Conservation (phyloP, 2,329 filamentous ascomycete genomes). For the Hypoxylon sp. region DNA sequence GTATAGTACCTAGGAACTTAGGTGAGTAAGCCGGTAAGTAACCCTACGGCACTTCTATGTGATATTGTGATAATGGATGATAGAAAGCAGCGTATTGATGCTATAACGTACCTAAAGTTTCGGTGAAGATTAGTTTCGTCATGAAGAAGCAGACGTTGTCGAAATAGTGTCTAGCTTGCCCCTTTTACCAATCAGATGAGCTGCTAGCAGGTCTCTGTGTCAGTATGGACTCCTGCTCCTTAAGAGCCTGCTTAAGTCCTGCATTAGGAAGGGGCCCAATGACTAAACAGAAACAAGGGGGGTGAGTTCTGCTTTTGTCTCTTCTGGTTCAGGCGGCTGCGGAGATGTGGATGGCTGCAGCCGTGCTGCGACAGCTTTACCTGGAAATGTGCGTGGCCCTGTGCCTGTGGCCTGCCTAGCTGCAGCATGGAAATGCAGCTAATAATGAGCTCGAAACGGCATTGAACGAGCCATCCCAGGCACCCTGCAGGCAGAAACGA, state of each 20-base stretch:
- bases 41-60: constrained; percentile 2
- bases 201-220: background rate
- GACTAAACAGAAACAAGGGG: constrained; percentile 8
- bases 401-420: constrained; percentile 39
- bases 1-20: too few relatives aligned
- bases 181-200: constrained; percentile 2
- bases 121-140: constrained; percentile 16
- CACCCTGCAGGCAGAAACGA: constrained; percentile 12
- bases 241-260: constrained; percentile 14
- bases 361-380: constrained; percentile 3
- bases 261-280: constrained; percentile 19
- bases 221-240: background rate
- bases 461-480: constrained; percentile 1
- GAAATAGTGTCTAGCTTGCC: background rate
- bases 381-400: constrained; percentile 39
- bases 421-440: constrained; percentile 28
- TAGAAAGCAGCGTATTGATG: background rate
- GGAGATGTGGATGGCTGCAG: constrained; percentile 27
- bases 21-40: too few relatives aligned
- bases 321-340: constrained; percentile 14
- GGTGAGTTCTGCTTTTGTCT: constrained; percentile 11
- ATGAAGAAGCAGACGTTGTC: constrained; percentile 18
- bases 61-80: too few relatives aligned
- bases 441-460: constrained; percentile 18
- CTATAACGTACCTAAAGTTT: constrained; percentile 6